Base-by-base conservation (phyloP, 805 yeast species). In the Starmerella powellii region DNA sequence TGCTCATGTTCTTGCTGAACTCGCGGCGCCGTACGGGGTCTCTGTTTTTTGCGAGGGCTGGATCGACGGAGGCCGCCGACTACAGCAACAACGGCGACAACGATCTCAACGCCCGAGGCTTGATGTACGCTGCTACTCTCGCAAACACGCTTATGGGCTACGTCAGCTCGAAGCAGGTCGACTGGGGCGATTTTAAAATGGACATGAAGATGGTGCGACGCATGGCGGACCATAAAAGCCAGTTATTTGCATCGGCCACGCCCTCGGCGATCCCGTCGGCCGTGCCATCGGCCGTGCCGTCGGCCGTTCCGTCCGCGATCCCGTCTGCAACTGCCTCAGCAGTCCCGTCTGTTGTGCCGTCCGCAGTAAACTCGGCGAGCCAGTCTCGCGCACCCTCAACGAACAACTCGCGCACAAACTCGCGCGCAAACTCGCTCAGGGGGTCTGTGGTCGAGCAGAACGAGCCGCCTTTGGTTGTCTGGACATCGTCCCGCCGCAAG, bases 401-500 rank as follows among this genome's bases (percentile, higher is more conserved):
- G 18, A 20, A 21, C 33, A 12, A 19, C 24, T 39, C 44, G 20
- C 30, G 17, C n/a, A 20, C 31, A 3, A 26, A 29, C 15, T 38
- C 42, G 12, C 35, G 43, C 13, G 17, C 23, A 11, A 41, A 41
- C 20, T 44, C 47, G 27, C 24, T 41, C 20, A 23, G 15, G 4
- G 41, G 44, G 21, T 40, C 45, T 6, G 31, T 41, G 6, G 29
- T 39, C 8, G 39, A 31, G 11, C 33, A 44, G 16, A 34, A 40
- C 12, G 54, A 49, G 15, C 41, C 53, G 15, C 54, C 56, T 20
- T 68, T 87, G 53, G 76, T 78, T 3, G 87, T 91, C n/a, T 88
- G 97, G 95, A 86, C 96, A 1, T 93, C 97, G 1, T 84, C 88
- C 4, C 73, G 95, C 48, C 70, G 74, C 50, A 73, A 95, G 56